These are phyloP conservation scores for Mycosarcoma mackinlayi DNA, from an alignment of 1,284 basidiomycete genomes.

Conservation along the genomic window DNA sequence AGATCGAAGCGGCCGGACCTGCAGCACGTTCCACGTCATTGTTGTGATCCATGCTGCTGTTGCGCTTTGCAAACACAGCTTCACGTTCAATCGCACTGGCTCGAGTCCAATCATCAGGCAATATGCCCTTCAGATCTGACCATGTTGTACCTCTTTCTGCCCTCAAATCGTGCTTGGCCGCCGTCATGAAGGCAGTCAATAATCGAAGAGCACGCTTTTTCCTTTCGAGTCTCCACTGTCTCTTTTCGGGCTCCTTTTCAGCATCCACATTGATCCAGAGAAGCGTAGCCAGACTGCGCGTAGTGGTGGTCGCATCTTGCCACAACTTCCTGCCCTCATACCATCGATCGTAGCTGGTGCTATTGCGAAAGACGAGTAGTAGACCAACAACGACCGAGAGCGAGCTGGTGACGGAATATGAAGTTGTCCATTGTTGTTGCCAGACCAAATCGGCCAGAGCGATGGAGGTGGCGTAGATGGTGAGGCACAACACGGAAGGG, in stretches of 20 bases:
- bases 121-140: slow-evolving; percentile 19
- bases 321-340: slow-evolving; percentile 89
- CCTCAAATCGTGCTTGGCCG: slow-evolving; percentile 81
- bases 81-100: background rate
- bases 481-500: slow-evolving; percentile 81
- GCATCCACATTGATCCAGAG: slow-evolving; percentile 80
- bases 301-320: slow-evolving; percentile 69
- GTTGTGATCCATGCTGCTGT: background rate
- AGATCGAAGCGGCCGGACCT: background rate
- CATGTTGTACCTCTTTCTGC: slow-evolving; percentile 65
- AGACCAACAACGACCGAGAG: slow-evolving; percentile 85
- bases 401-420: slow-evolving; percentile 82
- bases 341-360: slow-evolving; percentile 73
- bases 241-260: slow-evolving; percentile 23
- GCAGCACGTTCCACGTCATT: background rate
- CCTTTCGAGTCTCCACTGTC: slow-evolving; percentile 72
- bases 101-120: slow-evolving; percentile 28
- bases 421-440: slow-evolving; percentile 74
- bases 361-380: slow-evolving; percentile 67
- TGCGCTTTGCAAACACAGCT: background rate
- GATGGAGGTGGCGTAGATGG: slow-evolving; percentile 75
- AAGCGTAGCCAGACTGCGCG: slow-evolving; percentile 75
- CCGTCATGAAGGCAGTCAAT: slow-evolving; percentile 76
- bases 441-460: slow-evolving; percentile 74
- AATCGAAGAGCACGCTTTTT: slow-evolving; percentile 80